Evolutionary conservation across 345 rosid genomes (phyloP), one percentile per base, ranked within the genome.

Genomic region (Isatis tinctoria): DNA sequence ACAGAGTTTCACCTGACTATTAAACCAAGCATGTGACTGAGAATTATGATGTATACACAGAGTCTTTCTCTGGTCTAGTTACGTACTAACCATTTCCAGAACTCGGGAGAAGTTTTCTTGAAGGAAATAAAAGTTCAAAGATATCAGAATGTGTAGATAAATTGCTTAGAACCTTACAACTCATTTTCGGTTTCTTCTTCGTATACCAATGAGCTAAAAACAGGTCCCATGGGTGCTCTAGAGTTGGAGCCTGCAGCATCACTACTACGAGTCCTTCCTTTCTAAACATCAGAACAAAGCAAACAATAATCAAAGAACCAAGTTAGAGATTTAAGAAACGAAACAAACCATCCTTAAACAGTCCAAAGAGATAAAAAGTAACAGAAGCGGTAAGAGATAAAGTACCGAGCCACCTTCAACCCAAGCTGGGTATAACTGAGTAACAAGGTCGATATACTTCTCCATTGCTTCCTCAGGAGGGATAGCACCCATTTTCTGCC

Each of bases 401-500:
- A 26, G n/a, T 81, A 72, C 81, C 83, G 58, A 18, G 69, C 88
- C 75, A 65, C 92, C 97, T 61, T 82, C 81, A 61, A 74, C 70
- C 98, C 98, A 94, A 67, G 89, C 61, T 36, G 98, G 98, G 78
- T 83, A 88, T n/a, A 89, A 65, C 78, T 88, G 93, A 6, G 93
- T 86, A 52, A 94, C 95, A 49, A 90, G 80, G n/a, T 87, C 97
- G 39, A 94, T 82, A 72, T 91, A 94, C 79, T 85, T 88, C 86
- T 85, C 86, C 97, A 90, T 94, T 4, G 98, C 97, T 68, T 88
- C 97, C 80, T 94, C 97, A 27, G 97, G 86, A 69, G 98, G 91
- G 96, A 94, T 86, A 41, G 89, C 87, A 79, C 98, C 98, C 80
- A 93, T 57, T 71, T 93, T 87, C 78, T 91, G 87, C 98, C 98